These are phyloP conservation scores for Apiosordaria backusii DNA, from an alignment of 495 filamentous ascomycete species.

Conservation along the genomic window DNA sequence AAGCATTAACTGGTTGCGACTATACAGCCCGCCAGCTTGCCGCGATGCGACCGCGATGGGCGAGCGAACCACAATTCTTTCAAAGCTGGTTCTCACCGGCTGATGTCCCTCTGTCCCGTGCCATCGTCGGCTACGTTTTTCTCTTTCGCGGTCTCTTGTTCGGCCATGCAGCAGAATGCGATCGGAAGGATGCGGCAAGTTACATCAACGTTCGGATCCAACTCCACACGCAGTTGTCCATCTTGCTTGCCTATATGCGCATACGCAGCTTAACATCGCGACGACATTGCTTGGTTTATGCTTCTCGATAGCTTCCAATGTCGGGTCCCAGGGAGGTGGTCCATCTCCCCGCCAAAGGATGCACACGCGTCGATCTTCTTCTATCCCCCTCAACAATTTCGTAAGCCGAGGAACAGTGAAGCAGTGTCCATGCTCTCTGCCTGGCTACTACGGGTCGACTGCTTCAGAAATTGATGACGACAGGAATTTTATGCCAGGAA, in stretches of 20 bases:
- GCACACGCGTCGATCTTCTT: not conserved
- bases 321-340: not conserved
- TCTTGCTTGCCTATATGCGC: not conserved
- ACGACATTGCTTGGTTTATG: not conserved
- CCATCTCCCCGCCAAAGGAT: not conserved
- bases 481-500: not conserved
- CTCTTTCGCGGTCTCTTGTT: not conserved
- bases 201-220: slow-evolving; percentile 4
- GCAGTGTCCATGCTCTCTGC: no score
- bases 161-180: slow-evolving; percentile 13
- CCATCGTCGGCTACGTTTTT: slow-evolving; percentile 11
- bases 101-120: slow-evolving; percentile 19
- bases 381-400: not conserved
- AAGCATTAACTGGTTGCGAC: not conserved
- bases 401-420: not conserved
- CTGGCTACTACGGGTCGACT: not conserved
- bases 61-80: slow-evolving; percentile 25
- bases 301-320: not conserved
- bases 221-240: not conserved
- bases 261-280: not conserved
- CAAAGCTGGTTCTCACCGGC: slow-evolving; percentile 22
- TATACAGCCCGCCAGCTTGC: not conserved
- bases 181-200: slow-evolving; percentile 21
- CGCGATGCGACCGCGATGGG: slow-evolving; percentile 13
- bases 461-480: not conserved